These are phyloP conservation scores for Canavalia ensiformis DNA, from an alignment of 306 rosid genomes.

Conservation along the genomic window DNA sequence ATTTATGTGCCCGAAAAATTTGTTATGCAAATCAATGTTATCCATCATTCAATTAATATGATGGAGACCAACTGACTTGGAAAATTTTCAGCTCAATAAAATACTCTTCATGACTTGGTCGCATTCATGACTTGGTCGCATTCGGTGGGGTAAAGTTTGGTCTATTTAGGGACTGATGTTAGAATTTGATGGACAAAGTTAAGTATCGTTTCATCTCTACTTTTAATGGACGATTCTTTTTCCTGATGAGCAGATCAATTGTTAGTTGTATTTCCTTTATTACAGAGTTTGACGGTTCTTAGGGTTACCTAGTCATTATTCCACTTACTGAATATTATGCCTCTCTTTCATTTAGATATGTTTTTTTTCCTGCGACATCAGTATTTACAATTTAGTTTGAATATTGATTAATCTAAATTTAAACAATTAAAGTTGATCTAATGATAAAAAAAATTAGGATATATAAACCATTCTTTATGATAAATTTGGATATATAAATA, in stretches of 20 bases:
- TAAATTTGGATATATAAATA: too few relatives aligned
- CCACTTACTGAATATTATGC: background rate
- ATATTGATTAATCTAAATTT: background rate
- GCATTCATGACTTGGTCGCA: background rate
- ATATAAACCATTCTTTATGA: too few relatives aligned
- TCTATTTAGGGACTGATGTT: background rate
- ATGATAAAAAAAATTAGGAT: too few relatives aligned
- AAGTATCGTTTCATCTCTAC: background rate
- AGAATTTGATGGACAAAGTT: background rate
- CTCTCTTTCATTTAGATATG: background rate
- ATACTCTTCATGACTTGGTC: background rate
- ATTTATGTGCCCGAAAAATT: background rate
- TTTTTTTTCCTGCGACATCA: background rate
- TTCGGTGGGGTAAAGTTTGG: background rate
- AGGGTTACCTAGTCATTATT: background rate
- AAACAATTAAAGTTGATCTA: background rate
- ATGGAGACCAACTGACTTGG: conserved; percentile 1
- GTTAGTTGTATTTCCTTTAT: background rate
- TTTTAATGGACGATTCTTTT: conserved; percentile 4
- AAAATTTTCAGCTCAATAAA: conserved; percentile 2
- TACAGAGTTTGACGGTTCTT: background rate
- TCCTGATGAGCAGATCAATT: background rate
- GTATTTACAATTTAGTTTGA: background rate
- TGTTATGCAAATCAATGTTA: conserved; percentile 8
- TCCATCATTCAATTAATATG: background rate